Evolutionary conservation across 495 filamentous ascomycete species (phyloP).

Genomic region (Penicillium tannophilum): DNA sequence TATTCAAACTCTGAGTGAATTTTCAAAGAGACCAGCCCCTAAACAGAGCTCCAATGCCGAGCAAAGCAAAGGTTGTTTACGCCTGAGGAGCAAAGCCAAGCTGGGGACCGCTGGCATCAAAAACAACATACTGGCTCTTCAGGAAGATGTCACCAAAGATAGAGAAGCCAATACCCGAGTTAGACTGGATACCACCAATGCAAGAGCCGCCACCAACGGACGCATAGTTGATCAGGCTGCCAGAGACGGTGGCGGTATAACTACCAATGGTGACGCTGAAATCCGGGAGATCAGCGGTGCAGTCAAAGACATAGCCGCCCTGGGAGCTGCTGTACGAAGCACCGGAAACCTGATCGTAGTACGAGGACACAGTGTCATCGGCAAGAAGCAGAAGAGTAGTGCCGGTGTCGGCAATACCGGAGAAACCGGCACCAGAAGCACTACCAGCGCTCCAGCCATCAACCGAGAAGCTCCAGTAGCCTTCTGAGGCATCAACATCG

Average conservation of each 20-base stretch:
- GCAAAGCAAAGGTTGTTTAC: constrained; percentile 8
- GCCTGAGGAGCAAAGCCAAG: constrained; percentile 60
- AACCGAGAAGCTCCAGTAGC: constrained; percentile 72
- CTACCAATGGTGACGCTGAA: constrained; percentile 57
- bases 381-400: constrained; percentile 69
- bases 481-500: constrained; percentile 54
- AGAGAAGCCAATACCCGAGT: constrained; percentile 60
- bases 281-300: constrained; percentile 58
- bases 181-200: constrained; percentile 62
- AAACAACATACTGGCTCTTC: constrained; percentile 76
- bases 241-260: constrained; percentile 44
- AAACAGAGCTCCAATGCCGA: neutral
- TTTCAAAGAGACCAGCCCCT: no score
- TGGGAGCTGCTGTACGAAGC: constrained; percentile 26
- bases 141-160: constrained; percentile 78
- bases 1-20: neutral
- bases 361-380: constrained; percentile 52
- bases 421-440: constrained; percentile 24
- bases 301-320: constrained; percentile 72
- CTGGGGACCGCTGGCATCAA: constrained; percentile 56
- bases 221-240: constrained; percentile 43
- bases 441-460: constrained; percentile 60
- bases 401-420: constrained; percentile 57
- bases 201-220: constrained; percentile 48
- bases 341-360: constrained; percentile 61